Evolutionary conservation across 2,329 filamentous ascomycete genomes (phyloP).

Genomic region (Nigrospora oryzae): DNA sequence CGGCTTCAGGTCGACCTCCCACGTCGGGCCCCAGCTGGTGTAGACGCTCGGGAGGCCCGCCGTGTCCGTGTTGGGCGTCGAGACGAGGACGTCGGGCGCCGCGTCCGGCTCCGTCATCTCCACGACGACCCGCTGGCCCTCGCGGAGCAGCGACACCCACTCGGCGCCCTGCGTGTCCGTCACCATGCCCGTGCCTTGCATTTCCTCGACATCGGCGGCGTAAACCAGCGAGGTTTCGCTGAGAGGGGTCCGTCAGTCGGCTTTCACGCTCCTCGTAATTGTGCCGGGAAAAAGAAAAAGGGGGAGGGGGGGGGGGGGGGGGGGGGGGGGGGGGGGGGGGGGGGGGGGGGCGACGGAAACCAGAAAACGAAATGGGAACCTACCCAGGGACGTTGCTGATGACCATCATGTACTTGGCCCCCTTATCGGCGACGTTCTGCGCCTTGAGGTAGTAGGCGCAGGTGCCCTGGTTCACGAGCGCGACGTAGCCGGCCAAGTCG

Average conservation of each 20-base stretch:
- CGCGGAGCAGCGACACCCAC: not conserved
- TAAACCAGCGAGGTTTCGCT: constrained; percentile 8
- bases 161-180: constrained; percentile 5
- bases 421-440: constrained; percentile 40
- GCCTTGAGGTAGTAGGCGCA: constrained; percentile 49
- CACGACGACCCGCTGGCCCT: constrained; percentile 23
- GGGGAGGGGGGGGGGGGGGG: constrained; percentile 11
- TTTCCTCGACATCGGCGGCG: constrained; percentile 8
- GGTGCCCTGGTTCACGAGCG: constrained; percentile 49
- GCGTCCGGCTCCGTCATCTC: constrained; percentile 32
- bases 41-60: constrained; percentile 44
- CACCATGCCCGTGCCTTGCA: constrained; percentile 17
- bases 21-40: constrained; percentile 54
- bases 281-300: constrained; percentile 9
- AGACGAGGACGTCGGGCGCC: constrained; percentile 13
- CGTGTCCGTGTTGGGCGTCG: constrained; percentile 27
- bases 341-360: constrained; percentile 7
- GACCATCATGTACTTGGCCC: constrained; percentile 52
- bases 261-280: constrained; percentile 9
- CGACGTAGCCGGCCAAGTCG: constrained; percentile 47
- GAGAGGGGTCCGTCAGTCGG: constrained; percentile 10
- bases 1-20: constrained; percentile 48
- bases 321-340: constrained; percentile 9
- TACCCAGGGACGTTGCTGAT: constrained; percentile 45
- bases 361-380: not conserved